These are phyloP conservation scores for Candida bentonensis DNA, from an alignment of 805 yeast species.

Conservation along the genomic window DNA sequence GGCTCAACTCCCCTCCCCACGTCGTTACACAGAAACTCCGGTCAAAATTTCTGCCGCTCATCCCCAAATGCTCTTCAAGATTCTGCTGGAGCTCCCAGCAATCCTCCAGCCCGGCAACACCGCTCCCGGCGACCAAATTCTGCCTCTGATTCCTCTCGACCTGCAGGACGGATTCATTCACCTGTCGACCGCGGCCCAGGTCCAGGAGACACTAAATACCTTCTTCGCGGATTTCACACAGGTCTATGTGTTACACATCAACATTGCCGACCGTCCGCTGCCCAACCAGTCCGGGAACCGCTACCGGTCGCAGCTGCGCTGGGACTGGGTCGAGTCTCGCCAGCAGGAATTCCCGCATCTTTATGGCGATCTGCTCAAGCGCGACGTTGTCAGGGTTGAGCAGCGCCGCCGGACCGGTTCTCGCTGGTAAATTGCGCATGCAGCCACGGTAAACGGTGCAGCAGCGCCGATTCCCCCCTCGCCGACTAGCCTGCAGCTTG, in stretches of 20 bases:
- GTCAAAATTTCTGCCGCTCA: no score
- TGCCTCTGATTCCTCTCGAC: conserved; percentile 15
- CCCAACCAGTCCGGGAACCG: conserved; percentile 15
- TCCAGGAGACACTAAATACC: conserved; percentile 12
- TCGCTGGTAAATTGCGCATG: no score
- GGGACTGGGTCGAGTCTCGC: conserved; percentile 16
- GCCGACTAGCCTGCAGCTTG: no score
- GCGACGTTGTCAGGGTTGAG: conserved; percentile 10
- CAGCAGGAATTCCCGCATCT: conserved; percentile 14
- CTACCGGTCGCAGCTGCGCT: conserved; percentile 10
- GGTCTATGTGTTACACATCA: conserved; percentile 12
- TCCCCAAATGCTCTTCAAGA: conserved; percentile 17
- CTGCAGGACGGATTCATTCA: conserved; percentile 17
- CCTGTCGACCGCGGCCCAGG: conserved; percentile 14
- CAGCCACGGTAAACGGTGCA: no score
- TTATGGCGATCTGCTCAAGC: conserved; percentile 15
- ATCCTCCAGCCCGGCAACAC: conserved; percentile 15
- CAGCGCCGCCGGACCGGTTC: not conserved
- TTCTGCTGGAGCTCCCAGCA: conserved; percentile 10
- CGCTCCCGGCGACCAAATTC: conserved; percentile 8
- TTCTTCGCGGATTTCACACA: conserved; percentile 9
- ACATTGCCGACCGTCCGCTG: conserved; percentile 10
- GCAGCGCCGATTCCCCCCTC: no score
- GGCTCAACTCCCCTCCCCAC: no score
- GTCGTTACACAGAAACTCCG: no score